A percentile compares a stretch with the other conserved stretches of the same genome.
Evolutionary conservation across 768 basidiomycete genomes (phyloP).

Genomic region (Baorangia bicolor): DNA sequence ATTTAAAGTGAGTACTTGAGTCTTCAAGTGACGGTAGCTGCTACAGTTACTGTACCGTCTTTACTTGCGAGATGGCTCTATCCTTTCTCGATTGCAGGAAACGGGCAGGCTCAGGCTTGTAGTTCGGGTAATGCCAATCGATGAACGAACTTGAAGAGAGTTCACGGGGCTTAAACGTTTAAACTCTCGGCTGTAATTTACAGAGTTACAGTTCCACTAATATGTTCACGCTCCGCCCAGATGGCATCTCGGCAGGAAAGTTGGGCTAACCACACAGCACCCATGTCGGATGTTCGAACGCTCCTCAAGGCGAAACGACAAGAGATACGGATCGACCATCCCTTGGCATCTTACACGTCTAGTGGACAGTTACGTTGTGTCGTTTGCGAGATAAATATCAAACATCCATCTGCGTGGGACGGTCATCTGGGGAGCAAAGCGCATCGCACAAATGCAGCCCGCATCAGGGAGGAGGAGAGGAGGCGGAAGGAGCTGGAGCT

Average conservation of each 20-base stretch:
- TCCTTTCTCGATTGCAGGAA: too few relatives aligned
- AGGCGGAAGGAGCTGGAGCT: conserved; percentile 37
- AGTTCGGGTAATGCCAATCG: too few relatives aligned
- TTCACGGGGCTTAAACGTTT: too few relatives aligned
- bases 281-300: conserved; percentile 78
- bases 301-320: conserved; percentile 83
- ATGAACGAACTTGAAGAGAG: too few relatives aligned
- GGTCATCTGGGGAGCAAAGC: conserved; percentile 81
- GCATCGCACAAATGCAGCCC: conserved; percentile 66
- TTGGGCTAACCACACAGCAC: neutral
- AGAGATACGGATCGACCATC: conserved; percentile 70
- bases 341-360: conserved; percentile 65
- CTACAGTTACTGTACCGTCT: too few relatives aligned
- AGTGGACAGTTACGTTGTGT: conserved; percentile 69
- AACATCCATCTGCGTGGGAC: conserved; percentile 83
- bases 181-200: too few relatives aligned
- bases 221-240: neutral
- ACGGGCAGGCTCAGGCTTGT: too few relatives aligned
- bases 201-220: too few relatives aligned
- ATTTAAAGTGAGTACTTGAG: too few relatives aligned
- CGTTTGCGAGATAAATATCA: conserved; percentile 61
- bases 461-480: conserved; percentile 55
- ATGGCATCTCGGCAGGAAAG: neutral
- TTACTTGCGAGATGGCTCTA: too few relatives aligned
- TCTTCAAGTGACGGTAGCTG: too few relatives aligned